These are phyloP conservation scores for Talaromyces amestolkiae DNA, from an alignment of 2,329 filamentous ascomycete species.

Conservation along the genomic window DNA sequence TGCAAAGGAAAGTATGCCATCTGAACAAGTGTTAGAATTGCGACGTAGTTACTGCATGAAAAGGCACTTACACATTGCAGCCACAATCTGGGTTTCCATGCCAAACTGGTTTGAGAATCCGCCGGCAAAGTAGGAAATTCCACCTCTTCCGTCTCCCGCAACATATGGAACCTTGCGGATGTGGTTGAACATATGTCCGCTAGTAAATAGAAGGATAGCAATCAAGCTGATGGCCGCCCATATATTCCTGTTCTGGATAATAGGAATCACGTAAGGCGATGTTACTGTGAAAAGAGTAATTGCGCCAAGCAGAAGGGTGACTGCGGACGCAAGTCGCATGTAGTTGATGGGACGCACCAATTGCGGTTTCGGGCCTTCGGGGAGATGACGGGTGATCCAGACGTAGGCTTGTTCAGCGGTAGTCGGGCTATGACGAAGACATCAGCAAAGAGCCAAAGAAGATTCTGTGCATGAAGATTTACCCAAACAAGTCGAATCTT, in stretches of 20 bases:
- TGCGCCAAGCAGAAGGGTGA: conserved; percentile 67
- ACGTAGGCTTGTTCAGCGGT: conserved; percentile 72
- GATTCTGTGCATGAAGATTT: conserved; percentile 32
- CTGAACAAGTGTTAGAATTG: conserved; percentile 42
- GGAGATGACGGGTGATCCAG: conserved; percentile 77
- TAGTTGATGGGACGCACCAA: conserved; percentile 86
- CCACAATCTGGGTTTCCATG: conserved; percentile 91
- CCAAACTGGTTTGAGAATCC: conserved; percentile 95
- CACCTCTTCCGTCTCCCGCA: conserved; percentile 75
- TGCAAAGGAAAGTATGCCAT: conserved; percentile 80
- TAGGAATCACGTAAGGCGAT: conserved; percentile 73
- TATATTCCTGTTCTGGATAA: conserved; percentile 85
- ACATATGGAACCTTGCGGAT: conserved; percentile 96
- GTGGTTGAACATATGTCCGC: conserved; percentile 99
- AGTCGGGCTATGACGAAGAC: conserved; percentile 55
- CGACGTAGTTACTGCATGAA: not conserved
- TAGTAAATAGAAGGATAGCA: conserved; percentile 85
- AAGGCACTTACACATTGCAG: conserved; percentile 76
- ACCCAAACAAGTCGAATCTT: conserved; percentile 88
- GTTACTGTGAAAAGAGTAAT: conserved; percentile 68
- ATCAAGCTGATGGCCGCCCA: conserved; percentile 92
- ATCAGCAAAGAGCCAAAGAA: conserved; percentile 6
- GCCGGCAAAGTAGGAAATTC: conserved; percentile 82
- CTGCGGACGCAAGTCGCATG: conserved; percentile 65
- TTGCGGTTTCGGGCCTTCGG: conserved; percentile 73